These are phyloP conservation scores for Termitomyces sp. DNA, from an alignment of 768 basidiomycete species.

Conservation along the genomic window DNA sequence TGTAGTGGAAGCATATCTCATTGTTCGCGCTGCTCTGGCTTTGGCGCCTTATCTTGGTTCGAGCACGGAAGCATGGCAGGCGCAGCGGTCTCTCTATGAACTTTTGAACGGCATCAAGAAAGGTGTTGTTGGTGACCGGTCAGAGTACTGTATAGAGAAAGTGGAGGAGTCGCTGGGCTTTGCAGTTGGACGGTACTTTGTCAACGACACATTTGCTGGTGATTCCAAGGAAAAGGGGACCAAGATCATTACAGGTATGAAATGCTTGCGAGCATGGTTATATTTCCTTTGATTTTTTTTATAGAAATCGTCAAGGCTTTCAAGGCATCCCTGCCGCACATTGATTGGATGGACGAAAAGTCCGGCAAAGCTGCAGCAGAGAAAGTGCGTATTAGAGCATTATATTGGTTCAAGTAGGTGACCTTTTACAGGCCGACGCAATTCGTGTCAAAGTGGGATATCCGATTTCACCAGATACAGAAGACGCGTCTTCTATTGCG, in stretches of 20 bases:
- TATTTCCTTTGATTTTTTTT: slow-evolving; percentile 11
- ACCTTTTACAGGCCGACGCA: slow-evolving; percentile 53
- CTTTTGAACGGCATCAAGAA: slow-evolving; percentile 79
- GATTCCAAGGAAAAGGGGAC: slow-evolving; percentile 78
- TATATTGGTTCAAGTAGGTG: neutral
- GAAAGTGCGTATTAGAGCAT: slow-evolving; percentile 48
- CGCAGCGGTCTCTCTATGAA: slow-evolving; percentile 64
- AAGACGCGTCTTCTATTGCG: slow-evolving; percentile 58
- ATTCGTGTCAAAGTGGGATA: slow-evolving; percentile 92
- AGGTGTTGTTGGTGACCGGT: slow-evolving; percentile 77
- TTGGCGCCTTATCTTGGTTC: slow-evolving; percentile 69
- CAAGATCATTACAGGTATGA: slow-evolving; percentile 69
- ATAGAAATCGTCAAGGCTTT: slow-evolving; percentile 81
- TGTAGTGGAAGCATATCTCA: slow-evolving; percentile 82
- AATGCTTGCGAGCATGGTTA: slow-evolving; percentile 8
- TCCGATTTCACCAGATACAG: slow-evolving; percentile 82
- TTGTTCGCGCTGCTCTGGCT: slow-evolving; percentile 64
- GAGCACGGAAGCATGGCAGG: slow-evolving; percentile 75
- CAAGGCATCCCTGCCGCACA: slow-evolving; percentile 61
- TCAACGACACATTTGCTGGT: slow-evolving; percentile 74
- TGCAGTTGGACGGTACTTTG: slow-evolving; percentile 85
- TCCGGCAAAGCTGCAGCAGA: slow-evolving; percentile 77
- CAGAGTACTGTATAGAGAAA: slow-evolving; percentile 72
- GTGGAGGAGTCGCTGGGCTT: slow-evolving; percentile 81
- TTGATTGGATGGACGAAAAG: slow-evolving; percentile 90